phyloP scores from a whole-genome alignment of 345 rosid species.

The Murraya koenigii region DNA sequence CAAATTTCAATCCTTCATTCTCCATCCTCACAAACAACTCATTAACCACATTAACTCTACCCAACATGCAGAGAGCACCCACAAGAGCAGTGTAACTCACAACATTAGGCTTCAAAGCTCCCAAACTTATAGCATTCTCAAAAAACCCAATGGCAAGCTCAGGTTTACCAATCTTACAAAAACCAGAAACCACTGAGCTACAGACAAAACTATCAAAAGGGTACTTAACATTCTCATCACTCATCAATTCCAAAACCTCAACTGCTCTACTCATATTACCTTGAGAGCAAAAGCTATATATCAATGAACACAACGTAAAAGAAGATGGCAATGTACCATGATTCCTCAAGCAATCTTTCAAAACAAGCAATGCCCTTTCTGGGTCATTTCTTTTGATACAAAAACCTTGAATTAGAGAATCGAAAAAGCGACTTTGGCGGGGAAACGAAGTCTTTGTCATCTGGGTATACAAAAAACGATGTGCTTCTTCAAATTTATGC shows the following conservation, averaged over 20 bases:
- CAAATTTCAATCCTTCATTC: conserved; percentile 54
- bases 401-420: conserved; percentile 55
- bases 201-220: conserved; percentile 69
- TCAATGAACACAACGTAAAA: conserved; percentile 48
- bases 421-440: conserved; percentile 35
- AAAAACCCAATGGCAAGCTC: conserved; percentile 61
- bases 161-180: conserved; percentile 65
- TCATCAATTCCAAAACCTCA: conserved; percentile 67
- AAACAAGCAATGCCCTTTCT: conserved; percentile 39
- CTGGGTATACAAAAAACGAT: conserved; percentile 43
- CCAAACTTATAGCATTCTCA: conserved; percentile 41
- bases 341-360: conserved; percentile 45
- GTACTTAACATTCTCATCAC: conserved; percentile 38
- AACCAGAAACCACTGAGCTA: conserved; percentile 67
- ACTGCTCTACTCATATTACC: conserved; percentile 57
- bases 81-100: conserved; percentile 61
- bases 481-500: conserved; percentile 57
- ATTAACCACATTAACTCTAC: conserved; percentile 51
- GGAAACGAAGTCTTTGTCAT: conserved; percentile 31
- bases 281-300: conserved; percentile 44
- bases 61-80: conserved; percentile 55
- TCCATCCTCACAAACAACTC: conserved; percentile 46
- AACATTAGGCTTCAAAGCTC: conserved; percentile 56
- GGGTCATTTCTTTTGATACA: conserved; percentile 42
- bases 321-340: conserved; percentile 61